Base-by-base conservation (phyloP, 176 grass and related monocot genomes). In the Cocos nucifera region DNA sequence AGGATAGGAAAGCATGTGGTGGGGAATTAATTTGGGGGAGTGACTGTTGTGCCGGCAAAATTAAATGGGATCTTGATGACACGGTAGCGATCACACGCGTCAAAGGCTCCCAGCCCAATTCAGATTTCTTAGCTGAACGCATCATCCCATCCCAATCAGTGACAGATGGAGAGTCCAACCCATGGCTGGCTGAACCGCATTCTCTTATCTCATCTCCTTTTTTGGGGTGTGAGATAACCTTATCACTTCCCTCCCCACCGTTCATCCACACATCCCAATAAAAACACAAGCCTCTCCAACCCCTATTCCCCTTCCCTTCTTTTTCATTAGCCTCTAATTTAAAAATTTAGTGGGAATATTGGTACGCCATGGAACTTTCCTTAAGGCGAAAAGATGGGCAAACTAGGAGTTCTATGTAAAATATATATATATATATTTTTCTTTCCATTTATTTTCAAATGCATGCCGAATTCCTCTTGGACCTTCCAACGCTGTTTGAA, bases 1-100 rank as follows among this genome's bases (percentile, higher is more conserved):
- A 64, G 23, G 65, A 75, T 56, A 64, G 63, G 44, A 69, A 69
- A 69, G 51, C 65, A 81, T 82, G 72, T 76, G 66, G 65, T 76
- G 71, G 59, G 51, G 72, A 70, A 63, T 75, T 75, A 81, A 81
- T 79, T 75, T 72, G 58, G 24, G 23, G 29, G 62, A 17, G 54
- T 53, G 55, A 9, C 5, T 29, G 21, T 48, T 56, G 56, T 53
- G 51, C 32, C 58, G 69, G 63, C 32, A 67, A 69, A 21, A 80
- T 74, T 69, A 63, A 80, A 64, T 74, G 28, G 63, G 63, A 78
- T 78, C 71, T 72, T 67, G 57, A 74, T 69, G 27, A 61, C 28
- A 61, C 63, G 15, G 58, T 6, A 6, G 27, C 69, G 29, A 80
- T 80, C 70, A 74, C 70, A 61, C 77, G 69, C 61, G 53, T 58